These are phyloP conservation scores for Trichophyton rubrum DNA, from an alignment of 2,329 filamentous ascomycete species.

Conservation along the genomic window DNA sequence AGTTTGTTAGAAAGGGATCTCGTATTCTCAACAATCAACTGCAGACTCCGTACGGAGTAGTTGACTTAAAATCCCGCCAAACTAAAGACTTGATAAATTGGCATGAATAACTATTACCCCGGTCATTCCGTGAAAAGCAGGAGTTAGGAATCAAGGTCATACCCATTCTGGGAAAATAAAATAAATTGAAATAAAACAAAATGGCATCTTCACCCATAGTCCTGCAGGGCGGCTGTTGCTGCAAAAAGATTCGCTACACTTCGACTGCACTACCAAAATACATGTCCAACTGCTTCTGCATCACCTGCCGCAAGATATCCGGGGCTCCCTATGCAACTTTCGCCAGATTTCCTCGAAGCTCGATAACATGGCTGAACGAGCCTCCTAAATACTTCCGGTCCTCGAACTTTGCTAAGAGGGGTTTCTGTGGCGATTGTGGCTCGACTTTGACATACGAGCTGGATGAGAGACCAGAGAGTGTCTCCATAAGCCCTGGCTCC, in stretches of 20 bases:
- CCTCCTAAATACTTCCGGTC: slow-evolving; percentile 24
- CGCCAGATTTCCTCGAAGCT: slow-evolving; percentile 23
- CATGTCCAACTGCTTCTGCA: slow-evolving; percentile 37
- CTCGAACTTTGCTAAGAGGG: slow-evolving; percentile 32
- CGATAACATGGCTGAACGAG: slow-evolving; percentile 27
- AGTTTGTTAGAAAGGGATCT: background rate
- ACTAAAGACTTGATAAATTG: background rate
- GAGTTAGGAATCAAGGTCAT: background rate
- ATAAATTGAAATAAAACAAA: background rate
- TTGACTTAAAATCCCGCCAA: background rate
- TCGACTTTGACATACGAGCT: slow-evolving; percentile 36
- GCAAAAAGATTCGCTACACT: slow-evolving; percentile 32
- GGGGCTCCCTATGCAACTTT: slow-evolving; percentile 37
- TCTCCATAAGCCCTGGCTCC: slow-evolving; percentile 30
- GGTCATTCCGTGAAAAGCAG: background rate
- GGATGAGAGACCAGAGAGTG: slow-evolving; percentile 20
- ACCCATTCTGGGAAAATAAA: background rate
- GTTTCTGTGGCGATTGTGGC: slow-evolving; percentile 37
- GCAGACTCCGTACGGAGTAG: too few relatives aligned
- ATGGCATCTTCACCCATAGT: slow-evolving; percentile 8
- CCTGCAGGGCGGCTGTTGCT: slow-evolving; percentile 35
- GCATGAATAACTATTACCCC: background rate
- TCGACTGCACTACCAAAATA: slow-evolving; percentile 24
- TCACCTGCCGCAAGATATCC: slow-evolving; percentile 38
- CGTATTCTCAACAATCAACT: background rate